Percentiles rank a stretch among this genome's conserved stretches.
These are phyloP conservation scores for Datura wrightii DNA, from an alignment of 257 asterid species.

Conservation along the genomic window DNA sequence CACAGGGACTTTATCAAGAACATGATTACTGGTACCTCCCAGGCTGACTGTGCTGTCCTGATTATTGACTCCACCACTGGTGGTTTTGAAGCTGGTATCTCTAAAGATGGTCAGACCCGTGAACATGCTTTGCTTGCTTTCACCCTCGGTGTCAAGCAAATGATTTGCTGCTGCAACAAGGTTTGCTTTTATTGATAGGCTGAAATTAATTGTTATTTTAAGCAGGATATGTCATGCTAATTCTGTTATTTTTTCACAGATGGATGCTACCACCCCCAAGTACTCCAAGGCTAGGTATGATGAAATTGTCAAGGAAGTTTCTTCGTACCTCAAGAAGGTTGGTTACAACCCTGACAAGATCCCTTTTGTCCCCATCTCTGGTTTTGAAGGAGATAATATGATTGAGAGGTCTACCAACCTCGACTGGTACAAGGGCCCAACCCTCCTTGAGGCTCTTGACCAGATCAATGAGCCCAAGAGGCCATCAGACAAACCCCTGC, in stretches of 20 bases:
- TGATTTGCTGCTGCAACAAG: slow-evolving; percentile 87
- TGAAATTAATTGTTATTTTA: background rate
- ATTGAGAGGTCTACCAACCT: slow-evolving; percentile 29
- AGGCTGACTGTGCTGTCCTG: slow-evolving; percentile 86
- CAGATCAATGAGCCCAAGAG: slow-evolving; percentile 29
- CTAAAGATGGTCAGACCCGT: slow-evolving; percentile 91
- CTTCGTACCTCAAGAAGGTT: slow-evolving; percentile 20
- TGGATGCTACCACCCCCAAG: slow-evolving; percentile 31
- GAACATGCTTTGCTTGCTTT: slow-evolving; percentile 85
- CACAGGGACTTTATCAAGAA: slow-evolving; percentile 86
- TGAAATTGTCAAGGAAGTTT: slow-evolving; percentile 26
- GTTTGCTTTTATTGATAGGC: slow-evolving; percentile 18
- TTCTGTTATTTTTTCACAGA: background rate
- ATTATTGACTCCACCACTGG: slow-evolving; percentile 89
- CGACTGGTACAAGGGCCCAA: slow-evolving; percentile 18
- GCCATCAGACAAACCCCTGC: background rate
- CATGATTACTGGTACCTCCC: slow-evolving; percentile 90
- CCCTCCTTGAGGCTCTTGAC: slow-evolving; percentile 23
- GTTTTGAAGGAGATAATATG: slow-evolving; percentile 23
- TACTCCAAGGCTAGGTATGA: slow-evolving; percentile 26
- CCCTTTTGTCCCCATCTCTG: slow-evolving; percentile 11
- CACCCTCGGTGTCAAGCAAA: slow-evolving; percentile 85
- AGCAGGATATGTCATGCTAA: background rate
- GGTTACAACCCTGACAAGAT: slow-evolving; percentile 30
- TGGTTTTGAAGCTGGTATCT: slow-evolving; percentile 88